Evolutionary conservation across 1,284 basidiomycete genomes (phyloP), one percentile per base, ranked within the genome.

Genomic region (Coniferiporia sulphurascens): DNA sequence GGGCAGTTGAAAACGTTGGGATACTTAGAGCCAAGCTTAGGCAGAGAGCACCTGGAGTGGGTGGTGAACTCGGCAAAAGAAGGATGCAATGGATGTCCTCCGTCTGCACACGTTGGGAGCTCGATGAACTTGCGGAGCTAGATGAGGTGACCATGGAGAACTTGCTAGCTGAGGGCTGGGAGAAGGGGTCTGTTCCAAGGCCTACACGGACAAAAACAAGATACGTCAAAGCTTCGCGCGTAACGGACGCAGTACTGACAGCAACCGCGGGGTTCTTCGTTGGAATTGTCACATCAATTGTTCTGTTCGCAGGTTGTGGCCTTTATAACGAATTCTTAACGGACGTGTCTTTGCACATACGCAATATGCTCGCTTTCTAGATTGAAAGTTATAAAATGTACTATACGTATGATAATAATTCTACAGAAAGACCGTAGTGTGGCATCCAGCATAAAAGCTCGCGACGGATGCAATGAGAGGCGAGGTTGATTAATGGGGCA

Each of bases 21-120:
- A 71, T 76, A 64, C 74, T 96, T 48, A 77, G 93, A 64, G 71
- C 73, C 34, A 80, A 78, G 69, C 74, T 96, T 66, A 85, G 89
- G 66, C 79, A 85, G 66, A 78, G 84, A 36, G 91, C 87, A 10
- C 88, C 89, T 1, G 89, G 87, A 1, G 81, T 89, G 6, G 93
- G 91, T n/a, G 86, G 88, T 8, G 76, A 80, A 48, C 66, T 88
- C 52, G 85, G 91, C 50, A 83, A 82, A 68, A 78, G 78, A 68
- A 79, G 96, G 69, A 99, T 99, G 96, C 81, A 82, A 64, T 98
- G 95, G 95, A 98, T 98, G 92, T 86, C 91, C 32, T 82, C 84
- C 57, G 78, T 98, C 4, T 98, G 95, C 73, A 92, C 93, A 62
- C 73, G 77, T 41, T 98, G 95, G 91, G 75, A 82, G 32, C 77